Base-by-base conservation (phyloP, 192 early-diverging fungal species). In the Backusella morwellensis region DNA sequence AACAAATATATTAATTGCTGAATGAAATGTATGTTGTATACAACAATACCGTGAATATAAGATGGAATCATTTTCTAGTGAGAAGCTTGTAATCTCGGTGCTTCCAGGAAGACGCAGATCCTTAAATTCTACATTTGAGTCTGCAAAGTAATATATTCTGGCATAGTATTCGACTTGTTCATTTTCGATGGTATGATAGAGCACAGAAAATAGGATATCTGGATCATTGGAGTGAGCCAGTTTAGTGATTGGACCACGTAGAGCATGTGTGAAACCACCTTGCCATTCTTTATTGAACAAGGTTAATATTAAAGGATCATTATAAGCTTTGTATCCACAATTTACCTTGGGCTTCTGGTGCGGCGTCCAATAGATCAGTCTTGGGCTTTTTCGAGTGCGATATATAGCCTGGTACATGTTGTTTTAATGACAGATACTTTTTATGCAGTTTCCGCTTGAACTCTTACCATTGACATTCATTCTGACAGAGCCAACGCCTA, bases 81-180 rank as follows among this genome's bases (percentile, higher is more conserved):
- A 78, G 11, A 81, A 76, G 9, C 72, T 21, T 41, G 54, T 66
- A 35, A 81, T 72, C 74, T 73, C 75, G 1, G 79, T 80, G 4
- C 36, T 75, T 4, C 82, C 82, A 6, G 79, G 79, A n/a, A 84
- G 35, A 7, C 54, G n/a, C 17, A 78, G 21, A 66, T 84, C 82
- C 34, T 80, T 80, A 66, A 76, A 84, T 59, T 73, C 52, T 11
- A 17, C 56, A 63, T 3, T 29, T 12, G 56, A 5, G 11, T 36
- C 35, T 12, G 7, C 15, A 36, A 73, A 32, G 56, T 76, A 82
- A 70, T 79, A 82, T 11, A 82, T 52, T 14, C 81, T 69, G 21
- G 38, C 47, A 63, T 41, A 75, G 23, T 82, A 69, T 63, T 82
- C 50, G 17, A 77, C 42, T 21, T 70, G 26, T 7, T 82, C 81